phyloP scores from a whole-genome alignment of 345 rosid species.

The Syzygium aromaticum region DNA sequence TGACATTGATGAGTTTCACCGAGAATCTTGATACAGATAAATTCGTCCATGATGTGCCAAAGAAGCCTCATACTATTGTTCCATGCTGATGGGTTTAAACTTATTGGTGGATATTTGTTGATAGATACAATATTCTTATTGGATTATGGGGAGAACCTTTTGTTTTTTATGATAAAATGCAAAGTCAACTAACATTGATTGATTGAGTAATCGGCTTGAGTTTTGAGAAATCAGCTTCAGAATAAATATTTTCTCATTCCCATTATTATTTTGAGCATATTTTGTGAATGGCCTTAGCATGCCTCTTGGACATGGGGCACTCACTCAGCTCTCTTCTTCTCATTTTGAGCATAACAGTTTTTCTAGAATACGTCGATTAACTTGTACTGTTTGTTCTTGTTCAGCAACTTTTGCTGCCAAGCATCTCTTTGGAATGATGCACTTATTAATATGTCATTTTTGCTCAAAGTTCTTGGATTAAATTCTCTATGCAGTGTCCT shows the following conservation, averaged over 20 bases:
- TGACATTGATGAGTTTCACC: not conserved
- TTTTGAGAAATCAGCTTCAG: not conserved
- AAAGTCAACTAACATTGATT: not conserved
- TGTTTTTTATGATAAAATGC: not conserved
- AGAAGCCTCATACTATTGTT: not conserved
- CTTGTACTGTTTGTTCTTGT: not conserved
- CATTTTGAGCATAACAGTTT: not conserved
- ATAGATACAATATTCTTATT: not conserved
- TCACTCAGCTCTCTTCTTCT: not conserved
- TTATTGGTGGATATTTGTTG: not conserved
- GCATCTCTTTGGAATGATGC: not conserved
- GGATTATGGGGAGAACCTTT: not conserved
- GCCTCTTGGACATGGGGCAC: not conserved
- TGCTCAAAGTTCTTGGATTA: constrained; percentile 13
- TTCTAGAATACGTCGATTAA: not conserved
- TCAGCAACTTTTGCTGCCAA: not conserved
- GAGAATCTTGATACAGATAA: not conserved
- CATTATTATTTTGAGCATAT: not conserved
- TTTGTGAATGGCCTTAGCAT: not conserved
- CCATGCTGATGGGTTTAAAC: not conserved
- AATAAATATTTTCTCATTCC: not conserved
- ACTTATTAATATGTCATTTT: not conserved
- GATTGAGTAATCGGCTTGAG: not conserved
- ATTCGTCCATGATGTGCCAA: not conserved
- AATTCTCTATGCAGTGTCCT: constrained; percentile 61